Evolutionary conservation across 1,284 basidiomycete genomes (phyloP), one percentile per base, ranked within the genome.

Genomic region (Ganoderma sinense): DNA sequence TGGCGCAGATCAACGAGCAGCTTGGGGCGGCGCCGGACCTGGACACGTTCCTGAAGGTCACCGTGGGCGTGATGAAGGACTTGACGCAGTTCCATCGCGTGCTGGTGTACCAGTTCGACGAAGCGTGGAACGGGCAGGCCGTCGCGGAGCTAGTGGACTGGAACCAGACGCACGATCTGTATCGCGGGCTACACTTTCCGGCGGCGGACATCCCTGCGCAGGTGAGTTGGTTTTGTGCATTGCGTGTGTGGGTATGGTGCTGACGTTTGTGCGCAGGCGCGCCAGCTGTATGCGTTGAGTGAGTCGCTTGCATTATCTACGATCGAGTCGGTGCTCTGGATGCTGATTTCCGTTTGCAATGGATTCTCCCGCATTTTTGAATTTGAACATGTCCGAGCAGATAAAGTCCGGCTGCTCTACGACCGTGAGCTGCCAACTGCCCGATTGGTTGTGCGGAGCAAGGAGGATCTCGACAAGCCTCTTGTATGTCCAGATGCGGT

Each of bases 101-200:
- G n/a, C 84, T 97, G 80, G 86, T 96, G n/a, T 97, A 97, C 78
- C 94, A 95, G 80, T 93, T 93, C 76, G 91, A 93, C 78, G 91
- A 93, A 74, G 72, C 79, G 23, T 91, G 89, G 89, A 91, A 91
- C 76, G 90, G 91, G 18, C 89, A 94, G 77, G 93, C 95, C 58
- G 92, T 96, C 0, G 89, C 94, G 14, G 95, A 97, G 80, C 83
- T 96, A 16, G 91, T 96, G 26, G 94, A 97, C 77, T 95, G 92
- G 93, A 88, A 85, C 67, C 87, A 90, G 77, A 93, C 94, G 8
- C 90, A 91, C 74, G 94, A 96, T 78, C 81, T 97, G 51, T 97
- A 91, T 79, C 89, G 88, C 73, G 93, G 93, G 0, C 77, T 94
- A 59, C 89, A 92, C 80, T 96, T 95, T 79, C 88, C 88, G 14